Evolutionary conservation across 371 early-diverging fungal species (phyloP), one percentile per base, ranked within the genome.

Genomic region (Syncephalastrum sp.): DNA sequence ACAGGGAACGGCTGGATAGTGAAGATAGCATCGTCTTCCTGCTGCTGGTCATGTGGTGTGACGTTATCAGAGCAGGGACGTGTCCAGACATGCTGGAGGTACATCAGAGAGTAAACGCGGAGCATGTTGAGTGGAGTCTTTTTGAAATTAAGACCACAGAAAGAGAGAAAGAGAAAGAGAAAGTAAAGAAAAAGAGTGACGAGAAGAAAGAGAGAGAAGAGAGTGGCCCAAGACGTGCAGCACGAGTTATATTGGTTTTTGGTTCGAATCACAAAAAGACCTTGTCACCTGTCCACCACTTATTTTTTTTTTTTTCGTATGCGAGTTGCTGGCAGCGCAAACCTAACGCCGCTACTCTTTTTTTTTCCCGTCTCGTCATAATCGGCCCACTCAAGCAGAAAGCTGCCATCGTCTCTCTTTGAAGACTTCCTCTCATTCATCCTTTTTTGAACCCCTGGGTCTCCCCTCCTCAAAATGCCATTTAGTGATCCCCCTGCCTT

Each of bases 211-310:
- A 59, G 17, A 53, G 47, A 50, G 53, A 43, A 67, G 66, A 67
- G 66, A 69, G 14, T 79, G 77, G 72, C 81, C 82, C 38, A 59
- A 72, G 27, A 29, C 3, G 29, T 29, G 29, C 29, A 29, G 29
- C 29, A 29, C 29, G 29, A 29, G 29, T 29, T 29, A 29, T 29
- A 29, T 29, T 29, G 29, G 3, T 29, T 29, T 29, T 29, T 29
- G 29, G 29, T 29, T 29, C 29, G 29, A 29, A 29, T 29, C 29
- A 29, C 29, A 29, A 29, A 29, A 29, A 29, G 29, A 6, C 29
- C 29, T 29, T 29, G 29, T 29, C 29, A 29, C 29, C 29, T 29
- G 29, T 29, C 29, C 29, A 29, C 29, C 0, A 29, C 29, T 7
- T 29, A 1, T 29, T 29, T 29, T 29, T 29, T 29, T 29, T 29